Conservation (phyloP, 371 early-diverging fungal species). For the Mortierella sp. region DNA sequence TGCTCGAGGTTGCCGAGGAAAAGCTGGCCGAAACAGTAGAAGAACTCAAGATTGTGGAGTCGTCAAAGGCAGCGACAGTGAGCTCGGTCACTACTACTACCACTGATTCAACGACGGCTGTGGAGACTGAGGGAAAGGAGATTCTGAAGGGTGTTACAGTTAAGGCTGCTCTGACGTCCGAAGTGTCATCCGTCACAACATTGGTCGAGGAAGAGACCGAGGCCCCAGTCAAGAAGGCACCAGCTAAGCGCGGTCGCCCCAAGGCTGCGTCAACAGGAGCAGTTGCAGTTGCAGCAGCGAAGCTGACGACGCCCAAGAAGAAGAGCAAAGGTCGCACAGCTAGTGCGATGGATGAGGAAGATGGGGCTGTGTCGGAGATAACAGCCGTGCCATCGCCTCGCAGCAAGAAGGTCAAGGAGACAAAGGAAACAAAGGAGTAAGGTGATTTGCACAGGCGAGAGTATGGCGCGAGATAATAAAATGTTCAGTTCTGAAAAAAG, state of each 20-base stretch:
- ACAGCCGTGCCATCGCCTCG: constrained; percentile 22
- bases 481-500: too few species aligned
- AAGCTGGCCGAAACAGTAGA: constrained; percentile 18
- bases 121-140: constrained; percentile 12
- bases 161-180: constrained; percentile 20
- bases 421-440: constrained; percentile 13
- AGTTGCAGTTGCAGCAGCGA: constrained; percentile 27
- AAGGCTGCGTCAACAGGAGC: constrained; percentile 20
- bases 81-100: constrained; percentile 1
- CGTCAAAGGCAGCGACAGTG: constrained; percentile 3
- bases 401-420: constrained; percentile 43
- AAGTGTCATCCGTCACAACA: constrained; percentile 34
- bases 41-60: constrained; percentile 31
- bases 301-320: constrained; percentile 28
- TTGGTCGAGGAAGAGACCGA: constrained; percentile 35
- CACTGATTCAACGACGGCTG: constrained; percentile 5
- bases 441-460: neutral
- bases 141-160: constrained; percentile 7
- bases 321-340: constrained; percentile 48
- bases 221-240: constrained; percentile 28
- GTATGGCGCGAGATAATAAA: too few species aligned
- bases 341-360: constrained; percentile 45
- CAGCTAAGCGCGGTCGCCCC: constrained; percentile 36
- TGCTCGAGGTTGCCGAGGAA: constrained; percentile 13
- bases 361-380: constrained; percentile 9